A percentile compares a stretch with the other conserved stretches of the same genome.
These are phyloP conservation scores for Kandelia obovata DNA, from an alignment of 345 rosid species.

Conservation along the genomic window DNA sequence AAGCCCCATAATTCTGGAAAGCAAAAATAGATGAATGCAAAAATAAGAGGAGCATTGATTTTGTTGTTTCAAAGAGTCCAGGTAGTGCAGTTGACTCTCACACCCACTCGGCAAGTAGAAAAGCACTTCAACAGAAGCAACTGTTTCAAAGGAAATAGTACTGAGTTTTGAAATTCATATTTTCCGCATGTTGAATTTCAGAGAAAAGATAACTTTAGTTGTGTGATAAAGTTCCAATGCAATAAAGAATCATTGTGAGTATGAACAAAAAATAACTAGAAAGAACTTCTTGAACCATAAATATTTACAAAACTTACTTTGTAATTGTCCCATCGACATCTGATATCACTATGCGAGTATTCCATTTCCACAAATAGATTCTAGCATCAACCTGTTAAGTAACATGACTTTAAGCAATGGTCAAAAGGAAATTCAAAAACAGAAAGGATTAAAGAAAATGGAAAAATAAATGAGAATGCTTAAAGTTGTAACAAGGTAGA, in stretches of 20 bases:
- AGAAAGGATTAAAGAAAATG: conserved; percentile 4
- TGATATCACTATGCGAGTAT: conserved; percentile 79
- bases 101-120: not conserved
- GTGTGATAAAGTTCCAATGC: not conserved
- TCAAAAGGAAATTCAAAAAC: conserved; percentile 4
- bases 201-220: not conserved
- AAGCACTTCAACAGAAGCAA: conserved; percentile 5
- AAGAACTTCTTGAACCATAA: not conserved
- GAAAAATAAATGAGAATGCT: conserved; percentile 2
- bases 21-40: not conserved
- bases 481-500: conserved; percentile 1
- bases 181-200: conserved; percentile 6
- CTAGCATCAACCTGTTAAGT: conserved; percentile 78
- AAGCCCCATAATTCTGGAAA: conserved; percentile 6
- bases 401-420: conserved; percentile 8
- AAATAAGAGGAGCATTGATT: not conserved
- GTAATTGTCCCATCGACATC: conserved; percentile 99
- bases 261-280: not conserved
- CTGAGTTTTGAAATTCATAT: not conserved
- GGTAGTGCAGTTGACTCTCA: conserved; percentile 11
- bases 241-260: too few relatives aligned
- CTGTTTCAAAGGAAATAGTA: not conserved
- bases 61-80: not conserved
- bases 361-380: conserved; percentile 95
- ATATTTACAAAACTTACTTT: conserved; percentile 46